These are phyloP conservation scores for Kuraishia borneana DNA, from an alignment of 805 yeast species.

Conservation along the genomic window DNA sequence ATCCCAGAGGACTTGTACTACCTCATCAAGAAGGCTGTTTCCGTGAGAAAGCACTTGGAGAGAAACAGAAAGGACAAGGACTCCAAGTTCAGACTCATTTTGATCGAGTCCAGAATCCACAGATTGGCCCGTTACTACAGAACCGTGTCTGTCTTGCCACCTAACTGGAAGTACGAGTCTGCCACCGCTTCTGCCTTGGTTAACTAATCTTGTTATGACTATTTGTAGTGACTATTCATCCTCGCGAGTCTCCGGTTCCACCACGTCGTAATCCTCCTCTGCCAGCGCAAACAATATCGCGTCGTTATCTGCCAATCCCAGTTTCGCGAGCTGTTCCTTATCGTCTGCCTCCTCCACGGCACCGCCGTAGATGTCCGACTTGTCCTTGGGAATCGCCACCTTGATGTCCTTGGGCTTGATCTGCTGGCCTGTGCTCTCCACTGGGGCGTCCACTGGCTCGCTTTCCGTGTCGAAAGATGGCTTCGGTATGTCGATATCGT, in stretches of 20 bases:
- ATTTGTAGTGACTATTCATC: background rate
- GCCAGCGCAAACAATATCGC: slow-evolving; percentile 27
- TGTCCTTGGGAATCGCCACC: slow-evolving; percentile 31
- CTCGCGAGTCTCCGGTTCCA: slow-evolving; percentile 5
- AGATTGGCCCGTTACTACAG: slow-evolving; percentile 99
- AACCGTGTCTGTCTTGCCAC: slow-evolving; percentile 97
- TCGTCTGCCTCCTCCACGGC: slow-evolving; percentile 9
- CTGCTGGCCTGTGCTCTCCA: slow-evolving; percentile 12
- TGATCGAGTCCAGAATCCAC: slow-evolving; percentile 99
- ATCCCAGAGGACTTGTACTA: slow-evolving; percentile 99
- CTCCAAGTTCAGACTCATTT: slow-evolving; percentile 99
- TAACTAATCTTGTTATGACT: slow-evolving; percentile 63
- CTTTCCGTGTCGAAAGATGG: slow-evolving; percentile 20
- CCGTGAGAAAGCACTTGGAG: slow-evolving; percentile 99
- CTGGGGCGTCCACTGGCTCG: slow-evolving; percentile 20
- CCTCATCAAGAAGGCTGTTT: slow-evolving; percentile 98
- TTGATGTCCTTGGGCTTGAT: slow-evolving; percentile 16
- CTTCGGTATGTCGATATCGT: slow-evolving; percentile 26
- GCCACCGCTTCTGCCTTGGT: slow-evolving; percentile 99
- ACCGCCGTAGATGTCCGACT: slow-evolving; percentile 9
- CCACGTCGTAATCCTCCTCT: slow-evolving; percentile 23
- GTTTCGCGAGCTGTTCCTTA: slow-evolving; percentile 16
- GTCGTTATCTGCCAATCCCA: slow-evolving; percentile 27
- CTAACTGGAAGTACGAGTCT: slow-evolving; percentile 99
- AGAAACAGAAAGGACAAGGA: slow-evolving; percentile 99